Percentiles rank a stretch among this genome's conserved stretches.
phyloP scores from a whole-genome alignment of 1,284 basidiomycete species.

The Cronartium quercuum region DNA sequence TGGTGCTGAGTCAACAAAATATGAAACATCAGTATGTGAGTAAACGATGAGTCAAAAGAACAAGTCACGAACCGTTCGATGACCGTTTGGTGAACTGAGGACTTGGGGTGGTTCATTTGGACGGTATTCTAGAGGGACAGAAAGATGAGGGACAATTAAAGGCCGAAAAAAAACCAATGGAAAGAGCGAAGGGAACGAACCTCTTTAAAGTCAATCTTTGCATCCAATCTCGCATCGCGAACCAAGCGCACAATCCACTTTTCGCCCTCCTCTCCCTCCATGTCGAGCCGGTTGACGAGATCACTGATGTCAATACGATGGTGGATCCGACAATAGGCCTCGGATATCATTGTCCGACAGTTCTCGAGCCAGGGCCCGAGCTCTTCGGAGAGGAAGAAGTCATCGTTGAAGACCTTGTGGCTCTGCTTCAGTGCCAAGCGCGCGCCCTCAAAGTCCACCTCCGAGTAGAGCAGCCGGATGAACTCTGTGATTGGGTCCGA shows the following conservation, averaged over 20 bases:
- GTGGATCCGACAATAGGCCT: constrained; percentile 96
- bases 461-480: constrained; percentile 83
- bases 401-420: constrained; percentile 74
- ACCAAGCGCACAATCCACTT: constrained; percentile 99
- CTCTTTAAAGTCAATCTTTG: constrained; percentile 93
- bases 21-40: constrained; percentile 84
- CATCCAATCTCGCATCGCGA: constrained; percentile 91
- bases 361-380: constrained; percentile 92
- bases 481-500: constrained; percentile 88
- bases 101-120: constrained; percentile 81
- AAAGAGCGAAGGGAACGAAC: neutral
- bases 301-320: constrained; percentile 94
- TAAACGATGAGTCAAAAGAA: constrained; percentile 69
- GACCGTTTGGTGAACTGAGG: constrained; percentile 86
- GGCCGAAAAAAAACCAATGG: neutral
- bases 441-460: constrained; percentile 85
- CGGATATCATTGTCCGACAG: constrained; percentile 86
- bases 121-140: constrained; percentile 67
- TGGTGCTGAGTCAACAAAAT: constrained; percentile 52
- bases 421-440: constrained; percentile 73
- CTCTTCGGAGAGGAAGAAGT: constrained; percentile 89
- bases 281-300: constrained; percentile 83
- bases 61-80: constrained; percentile 85
- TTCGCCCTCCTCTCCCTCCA: constrained; percentile 87
- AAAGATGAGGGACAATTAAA: neutral